Evolutionary conservation across 371 early-diverging fungal species (phyloP).

Genomic region (Rhizopus stolonifer): DNA sequence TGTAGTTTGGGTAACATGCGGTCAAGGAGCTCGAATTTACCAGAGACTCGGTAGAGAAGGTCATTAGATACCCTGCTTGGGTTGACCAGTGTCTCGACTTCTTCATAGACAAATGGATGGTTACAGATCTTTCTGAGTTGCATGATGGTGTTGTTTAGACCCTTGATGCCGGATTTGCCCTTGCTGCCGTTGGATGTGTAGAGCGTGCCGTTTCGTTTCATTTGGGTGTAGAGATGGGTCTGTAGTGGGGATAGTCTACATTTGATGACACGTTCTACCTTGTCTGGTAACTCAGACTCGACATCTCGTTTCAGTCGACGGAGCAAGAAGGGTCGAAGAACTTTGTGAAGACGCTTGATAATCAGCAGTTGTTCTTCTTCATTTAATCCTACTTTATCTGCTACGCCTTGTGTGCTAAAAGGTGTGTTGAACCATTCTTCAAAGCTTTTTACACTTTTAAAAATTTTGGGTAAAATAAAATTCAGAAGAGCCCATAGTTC

Average conservation of each 20-base stretch:
- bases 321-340: constrained; percentile 96
- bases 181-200: constrained; percentile 41
- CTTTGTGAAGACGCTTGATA: constrained; percentile 96
- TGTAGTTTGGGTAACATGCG: constrained; percentile 92
- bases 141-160: constrained; percentile 96
- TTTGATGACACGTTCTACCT: constrained; percentile 96
- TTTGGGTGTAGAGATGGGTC: constrained; percentile 72
- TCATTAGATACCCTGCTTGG: constrained; percentile 59
- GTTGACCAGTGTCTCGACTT: constrained; percentile 86
- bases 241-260: constrained; percentile 90
- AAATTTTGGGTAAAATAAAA: constrained; percentile 96
- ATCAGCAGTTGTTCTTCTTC: constrained; percentile 98
- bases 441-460: constrained; percentile 94
- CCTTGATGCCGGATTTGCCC: constrained; percentile 56
- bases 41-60: constrained; percentile 78
- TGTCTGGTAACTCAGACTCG: constrained; percentile 97
- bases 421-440: constrained; percentile 99
- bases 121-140: constrained; percentile 99
- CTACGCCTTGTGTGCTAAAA: constrained; percentile 83
- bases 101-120: constrained; percentile 98
- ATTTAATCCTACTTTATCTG: constrained; percentile 87
- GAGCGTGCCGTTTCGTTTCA: constrained; percentile 73
- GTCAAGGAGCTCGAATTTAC: constrained; percentile 98
- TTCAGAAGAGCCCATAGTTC: constrained; percentile 99
- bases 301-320: constrained; percentile 99